These are phyloP conservation scores for Cantharellus anzutake DNA, from an alignment of 768 basidiomycete species.

Conservation along the genomic window DNA sequence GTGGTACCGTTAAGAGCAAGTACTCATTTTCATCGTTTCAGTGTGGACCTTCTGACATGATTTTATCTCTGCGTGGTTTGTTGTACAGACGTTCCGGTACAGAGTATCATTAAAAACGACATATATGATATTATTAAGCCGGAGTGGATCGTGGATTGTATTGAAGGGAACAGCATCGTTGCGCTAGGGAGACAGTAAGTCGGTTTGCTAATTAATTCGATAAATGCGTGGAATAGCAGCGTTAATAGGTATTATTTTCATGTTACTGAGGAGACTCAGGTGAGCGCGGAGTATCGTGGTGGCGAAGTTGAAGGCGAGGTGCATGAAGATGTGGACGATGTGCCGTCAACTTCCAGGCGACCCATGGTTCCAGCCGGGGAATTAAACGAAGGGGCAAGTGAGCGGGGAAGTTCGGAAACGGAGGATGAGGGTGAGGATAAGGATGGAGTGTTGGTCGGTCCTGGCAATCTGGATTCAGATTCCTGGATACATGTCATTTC, in stretches of 20 bases:
- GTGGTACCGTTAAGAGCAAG: constrained; percentile 50
- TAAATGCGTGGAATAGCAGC: neutral
- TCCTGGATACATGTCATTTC: constrained; percentile 2
- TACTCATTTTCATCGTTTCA: constrained; percentile 7
- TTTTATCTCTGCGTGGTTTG: constrained; percentile 1
- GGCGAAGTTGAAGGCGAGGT: neutral
- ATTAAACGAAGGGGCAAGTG: constrained; percentile 7
- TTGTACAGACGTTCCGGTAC: constrained; percentile 47
- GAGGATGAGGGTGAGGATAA: constrained; percentile 13
- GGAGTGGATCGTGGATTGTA: constrained; percentile 63
- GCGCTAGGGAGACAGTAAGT: constrained; percentile 56
- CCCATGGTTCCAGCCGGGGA: neutral
- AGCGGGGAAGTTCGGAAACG: constrained; percentile 8
- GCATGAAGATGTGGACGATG: neutral
- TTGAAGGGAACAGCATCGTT: constrained; percentile 33
- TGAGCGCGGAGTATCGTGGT: neutral
- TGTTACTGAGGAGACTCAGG: neutral
- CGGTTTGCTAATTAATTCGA: neutral
- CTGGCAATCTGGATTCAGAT: neutral
- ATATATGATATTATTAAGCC: constrained; percentile 58
- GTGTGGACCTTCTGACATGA: neutral
- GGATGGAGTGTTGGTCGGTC: neutral
- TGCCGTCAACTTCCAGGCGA: neutral
- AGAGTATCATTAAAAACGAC: constrained; percentile 49
- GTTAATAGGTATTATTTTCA: constrained; percentile 14